Evolutionary conservation across 2,329 filamentous ascomycete genomes (phyloP).

Genomic region (Epichloe sp.): DNA sequence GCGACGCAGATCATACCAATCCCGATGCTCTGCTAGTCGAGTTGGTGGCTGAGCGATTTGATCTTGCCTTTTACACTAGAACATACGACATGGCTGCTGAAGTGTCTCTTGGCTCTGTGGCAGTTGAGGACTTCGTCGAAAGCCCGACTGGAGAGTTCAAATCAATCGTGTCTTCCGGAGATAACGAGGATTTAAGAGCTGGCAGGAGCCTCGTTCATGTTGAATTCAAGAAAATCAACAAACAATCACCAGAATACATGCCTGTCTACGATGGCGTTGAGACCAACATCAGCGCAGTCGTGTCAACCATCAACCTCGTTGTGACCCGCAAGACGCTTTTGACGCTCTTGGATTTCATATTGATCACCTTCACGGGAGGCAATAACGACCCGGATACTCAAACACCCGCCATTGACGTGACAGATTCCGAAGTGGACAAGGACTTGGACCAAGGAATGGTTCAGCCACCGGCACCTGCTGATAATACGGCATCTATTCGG

Average conservation of each 20-base stretch:
- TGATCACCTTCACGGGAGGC: conserved; percentile 71
- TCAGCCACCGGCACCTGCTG: conserved; percentile 23
- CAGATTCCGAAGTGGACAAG: conserved; percentile 16
- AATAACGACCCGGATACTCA: conserved; percentile 30
- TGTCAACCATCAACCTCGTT: conserved; percentile 92
- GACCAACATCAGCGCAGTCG: conserved; percentile 77
- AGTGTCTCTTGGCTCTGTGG: conserved; percentile 73
- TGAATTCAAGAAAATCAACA: conserved; percentile 82
- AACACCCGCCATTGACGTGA: conserved; percentile 18
- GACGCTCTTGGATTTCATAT: conserved; percentile 84
- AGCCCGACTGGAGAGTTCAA: conserved; percentile 84
- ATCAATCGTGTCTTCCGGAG: conserved; percentile 83
- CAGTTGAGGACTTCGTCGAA: conserved; percentile 90
- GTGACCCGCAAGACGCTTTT: conserved; percentile 88
- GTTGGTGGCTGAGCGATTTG: conserved; percentile 78
- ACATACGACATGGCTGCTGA: conserved; percentile 90
- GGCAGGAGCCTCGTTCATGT: conserved; percentile 75
- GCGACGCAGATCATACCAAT: conserved; percentile 63
- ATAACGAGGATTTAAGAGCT: conserved; percentile 57
- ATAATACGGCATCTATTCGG: conserved; percentile 59
- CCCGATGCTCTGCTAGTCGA: conserved; percentile 79
- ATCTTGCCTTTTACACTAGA: conserved; percentile 74
- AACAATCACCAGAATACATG: conserved; percentile 84
- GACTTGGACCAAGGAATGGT: conserved; percentile 21
- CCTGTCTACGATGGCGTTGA: conserved; percentile 85